A percentile compares a stretch with the other conserved stretches of the same genome.
phyloP scores from a whole-genome alignment of 352 stramenopile genomes.

The Globisporangium iwayamae region DNA sequence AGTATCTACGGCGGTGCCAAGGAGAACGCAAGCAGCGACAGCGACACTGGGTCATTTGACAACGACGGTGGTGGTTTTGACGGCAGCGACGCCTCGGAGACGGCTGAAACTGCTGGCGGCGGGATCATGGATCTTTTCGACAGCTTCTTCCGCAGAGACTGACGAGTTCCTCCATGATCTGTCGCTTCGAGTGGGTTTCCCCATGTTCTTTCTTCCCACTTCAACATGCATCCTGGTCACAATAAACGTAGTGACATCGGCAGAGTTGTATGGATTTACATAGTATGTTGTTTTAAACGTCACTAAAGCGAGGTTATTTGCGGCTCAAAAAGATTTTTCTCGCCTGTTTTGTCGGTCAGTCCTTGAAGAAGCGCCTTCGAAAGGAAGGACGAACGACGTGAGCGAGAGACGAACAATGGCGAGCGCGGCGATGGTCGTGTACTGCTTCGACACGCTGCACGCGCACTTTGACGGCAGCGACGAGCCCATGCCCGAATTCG shows the following conservation, averaged over 20 bases:
- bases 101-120: conserved; percentile 23
- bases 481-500: conserved; percentile 52
- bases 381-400: background rate
- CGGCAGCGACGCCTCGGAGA: conserved; percentile 15
- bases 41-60: conserved; percentile 19
- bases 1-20: conserved; percentile 46
- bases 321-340: conserved; percentile 1
- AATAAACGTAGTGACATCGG: too few relatives aligned
- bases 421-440: conserved; percentile 77
- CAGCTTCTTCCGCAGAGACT: conserved; percentile 43
- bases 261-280: too few relatives aligned
- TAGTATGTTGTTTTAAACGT: background rate
- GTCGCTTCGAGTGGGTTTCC: too few relatives aligned
- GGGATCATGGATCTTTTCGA: conserved; percentile 60
- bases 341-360: background rate
- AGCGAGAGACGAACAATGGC: conserved; percentile 40
- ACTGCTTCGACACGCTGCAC: conserved; percentile 81
- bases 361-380: background rate
- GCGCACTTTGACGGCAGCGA: conserved; percentile 54
- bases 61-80: conserved; percentile 16
- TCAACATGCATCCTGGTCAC: background rate
- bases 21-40: conserved; percentile 6
- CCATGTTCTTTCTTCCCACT: background rate
- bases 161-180: too few relatives aligned
- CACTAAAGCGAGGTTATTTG: background rate